These are phyloP conservation scores for Phytopythium kandeliae DNA, from an alignment of 352 stramenopile species.

Conservation along the genomic window DNA sequence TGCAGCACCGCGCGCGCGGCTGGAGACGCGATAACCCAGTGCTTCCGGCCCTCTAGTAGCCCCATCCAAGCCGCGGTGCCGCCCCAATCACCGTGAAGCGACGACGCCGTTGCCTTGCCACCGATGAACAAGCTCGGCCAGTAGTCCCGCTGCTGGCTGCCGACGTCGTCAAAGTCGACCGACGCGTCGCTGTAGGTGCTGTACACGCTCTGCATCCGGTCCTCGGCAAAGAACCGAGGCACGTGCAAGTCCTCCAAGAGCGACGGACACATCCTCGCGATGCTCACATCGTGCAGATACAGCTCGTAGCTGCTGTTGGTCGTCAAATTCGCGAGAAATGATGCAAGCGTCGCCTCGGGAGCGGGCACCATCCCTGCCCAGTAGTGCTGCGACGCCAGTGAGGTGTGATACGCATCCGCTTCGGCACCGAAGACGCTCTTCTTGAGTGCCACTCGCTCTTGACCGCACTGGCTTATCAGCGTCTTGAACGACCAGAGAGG, in stretches of 20 bases:
- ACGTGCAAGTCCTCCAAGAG: slow-evolving; percentile 19
- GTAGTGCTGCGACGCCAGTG: slow-evolving; percentile 6
- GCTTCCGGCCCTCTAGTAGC: slow-evolving; percentile 22
- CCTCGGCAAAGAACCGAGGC: slow-evolving; percentile 21
- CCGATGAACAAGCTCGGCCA: slow-evolving; percentile 40
- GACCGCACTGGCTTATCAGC: slow-evolving; percentile 12
- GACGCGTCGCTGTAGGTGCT: background rate
- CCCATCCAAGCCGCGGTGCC: slow-evolving; percentile 31
- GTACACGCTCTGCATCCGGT: slow-evolving; percentile 13
- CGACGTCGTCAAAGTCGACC: slow-evolving; percentile 4
- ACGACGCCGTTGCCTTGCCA: slow-evolving; percentile 17
- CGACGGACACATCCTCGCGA: slow-evolving; percentile 20
- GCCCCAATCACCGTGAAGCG: slow-evolving; percentile 27
- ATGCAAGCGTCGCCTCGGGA: slow-evolving; percentile 5
- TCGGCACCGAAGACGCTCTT: background rate
- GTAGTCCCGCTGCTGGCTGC: slow-evolving; percentile 20
- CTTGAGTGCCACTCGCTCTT: slow-evolving; percentile 14
- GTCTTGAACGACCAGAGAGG: slow-evolving; percentile 16
- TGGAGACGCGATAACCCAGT: slow-evolving; percentile 28
- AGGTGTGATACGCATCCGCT: background rate
- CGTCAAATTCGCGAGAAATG: slow-evolving; percentile 12
- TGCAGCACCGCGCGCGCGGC: slow-evolving; percentile 15
- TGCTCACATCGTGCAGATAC: slow-evolving; percentile 31
- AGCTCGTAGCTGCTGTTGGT: slow-evolving; percentile 8
- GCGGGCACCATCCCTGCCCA: slow-evolving; percentile 14